Conservation (phyloP, 768 basidiomycete genomes). For the Termitomyces sp. region DNA sequence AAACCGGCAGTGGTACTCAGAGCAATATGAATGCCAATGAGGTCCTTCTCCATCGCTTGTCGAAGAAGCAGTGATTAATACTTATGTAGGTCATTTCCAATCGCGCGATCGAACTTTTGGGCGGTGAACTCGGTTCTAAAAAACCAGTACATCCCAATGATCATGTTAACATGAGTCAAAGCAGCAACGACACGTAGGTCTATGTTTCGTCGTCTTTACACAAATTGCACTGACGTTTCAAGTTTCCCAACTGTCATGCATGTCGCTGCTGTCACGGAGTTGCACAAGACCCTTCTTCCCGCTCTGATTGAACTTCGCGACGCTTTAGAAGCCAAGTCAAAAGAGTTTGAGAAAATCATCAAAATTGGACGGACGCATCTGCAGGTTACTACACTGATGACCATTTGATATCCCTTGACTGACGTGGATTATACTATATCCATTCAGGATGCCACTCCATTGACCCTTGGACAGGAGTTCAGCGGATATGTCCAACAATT, state of each 20-base stretch:
- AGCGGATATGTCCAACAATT: conserved; percentile 97
- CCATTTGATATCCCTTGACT: not conserved
- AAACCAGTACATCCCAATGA: conserved; percentile 98
- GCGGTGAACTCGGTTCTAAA: conserved; percentile 93
- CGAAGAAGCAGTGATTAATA: not conserved
- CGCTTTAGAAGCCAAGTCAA: conserved; percentile 77
- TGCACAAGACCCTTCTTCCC: conserved; percentile 74
- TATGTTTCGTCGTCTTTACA: not conserved
- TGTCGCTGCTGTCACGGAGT: conserved; percentile 89
- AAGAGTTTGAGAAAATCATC: conserved; percentile 85
- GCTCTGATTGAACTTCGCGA: conserved; percentile 80
- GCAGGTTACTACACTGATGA: conserved; percentile 41
- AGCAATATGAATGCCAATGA: conserved; percentile 99
- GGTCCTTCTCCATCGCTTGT: conserved; percentile 32
- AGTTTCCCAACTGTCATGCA: conserved; percentile 99
- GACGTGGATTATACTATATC: not conserved
- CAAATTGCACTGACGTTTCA: not conserved
- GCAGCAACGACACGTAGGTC: conserved; percentile 93
- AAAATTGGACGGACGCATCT: conserved; percentile 99
- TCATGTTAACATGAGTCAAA: conserved; percentile 99
- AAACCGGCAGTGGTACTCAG: conserved; percentile 98
- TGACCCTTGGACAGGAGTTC: conserved; percentile 98
- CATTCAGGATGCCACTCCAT: conserved; percentile 86
- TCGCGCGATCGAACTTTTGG: conserved; percentile 94
- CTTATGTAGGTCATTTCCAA: conserved; percentile 87